phyloP scores from a whole-genome alignment of 176 grass and related monocot species.

The Paspalum notatum region DNA sequence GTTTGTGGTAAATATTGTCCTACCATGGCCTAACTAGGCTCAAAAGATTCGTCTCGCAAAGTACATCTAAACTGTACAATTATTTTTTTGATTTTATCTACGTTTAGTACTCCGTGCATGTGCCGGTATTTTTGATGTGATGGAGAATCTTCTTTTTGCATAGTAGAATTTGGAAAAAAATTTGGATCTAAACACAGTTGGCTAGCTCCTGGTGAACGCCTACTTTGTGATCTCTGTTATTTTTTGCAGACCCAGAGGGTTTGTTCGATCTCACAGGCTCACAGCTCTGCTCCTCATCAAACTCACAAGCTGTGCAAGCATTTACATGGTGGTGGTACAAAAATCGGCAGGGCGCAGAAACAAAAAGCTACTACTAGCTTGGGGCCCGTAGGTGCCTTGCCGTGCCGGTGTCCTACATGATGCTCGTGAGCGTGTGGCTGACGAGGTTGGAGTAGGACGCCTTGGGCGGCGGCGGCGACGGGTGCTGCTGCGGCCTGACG shows the following conservation, averaged over 20 bases:
- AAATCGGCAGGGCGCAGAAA: background rate
- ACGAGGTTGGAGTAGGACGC: slow-evolving; percentile 76
- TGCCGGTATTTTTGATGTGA: too few relatives aligned
- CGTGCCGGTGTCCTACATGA: slow-evolving; percentile 46
- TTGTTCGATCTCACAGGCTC: background rate
- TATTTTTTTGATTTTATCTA: too few relatives aligned
- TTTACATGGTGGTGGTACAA: slow-evolving; percentile 25
- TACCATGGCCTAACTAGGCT: too few relatives aligned
- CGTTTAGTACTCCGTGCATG: too few relatives aligned
- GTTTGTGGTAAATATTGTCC: too few relatives aligned
- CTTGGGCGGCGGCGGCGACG: slow-evolving; percentile 12
- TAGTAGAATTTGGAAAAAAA: too few relatives aligned
- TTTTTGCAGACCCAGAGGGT: background rate
- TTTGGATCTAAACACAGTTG: too few relatives aligned
- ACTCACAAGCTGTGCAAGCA: slow-evolving; percentile 12
- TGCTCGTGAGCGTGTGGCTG: slow-evolving; percentile 73
- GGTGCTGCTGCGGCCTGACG: slow-evolving; percentile 44
- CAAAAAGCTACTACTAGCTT: background rate
- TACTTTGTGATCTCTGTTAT: slow-evolving; percentile 23
- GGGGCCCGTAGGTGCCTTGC: background rate
- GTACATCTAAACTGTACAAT: too few relatives aligned
- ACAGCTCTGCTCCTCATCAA: slow-evolving; percentile 33
- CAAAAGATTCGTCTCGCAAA: too few relatives aligned
- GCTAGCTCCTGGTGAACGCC: background rate
- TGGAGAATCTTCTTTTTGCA: too few relatives aligned